Evolutionary conservation across 345 rosid genomes (phyloP), one percentile per base, ranked within the genome.

Genomic region (Aurinia saxatilis): DNA sequence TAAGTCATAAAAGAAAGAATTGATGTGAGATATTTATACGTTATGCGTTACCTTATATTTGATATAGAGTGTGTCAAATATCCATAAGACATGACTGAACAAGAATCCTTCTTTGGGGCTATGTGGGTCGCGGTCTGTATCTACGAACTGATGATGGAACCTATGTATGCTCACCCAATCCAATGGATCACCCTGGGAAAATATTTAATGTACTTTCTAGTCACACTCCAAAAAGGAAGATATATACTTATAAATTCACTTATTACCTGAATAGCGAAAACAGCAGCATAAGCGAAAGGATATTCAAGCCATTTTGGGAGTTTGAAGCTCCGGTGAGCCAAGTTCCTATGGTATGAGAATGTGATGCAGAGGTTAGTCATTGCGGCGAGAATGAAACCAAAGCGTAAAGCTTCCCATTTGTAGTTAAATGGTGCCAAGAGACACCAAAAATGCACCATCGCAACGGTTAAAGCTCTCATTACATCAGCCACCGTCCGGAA

Each of bases 101-200:
- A 85, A 86, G 58, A 91, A 84, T 33, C 98, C 98, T 77, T 80
- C 88, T 45, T 63, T 63, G 42, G 98, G 96, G 66, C 96, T 88
- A 67, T 88, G 96, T 10, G 96, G 98, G 58, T 91, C 98, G 30
- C 82, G 82, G 12, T 86, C 85, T 1, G 95, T 79, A 77, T 89
- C 96, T 30, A 87, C 77, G 67, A 82, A 84, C 70, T 83, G 81
- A 67, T 91, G 96, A 47, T 91, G 96, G 53, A 82, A 82, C 71
- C 98, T 81, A 60, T 91, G 98, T 11, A 85, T 83, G 79, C 98
- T 88, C 42, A 86, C 96, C 96, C 96, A 91, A 51, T 81, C 88
- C 61, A 86, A 80, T 50, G 98, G 98, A 50, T 78, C 74, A 23
- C 69, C 81, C 77, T 66, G 39, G 18, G 41, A 39, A n/a, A 9